Evolutionary conservation across 139 green algal genomes (phyloP).

Genomic region (Mychonastes homosphaera): DNA sequence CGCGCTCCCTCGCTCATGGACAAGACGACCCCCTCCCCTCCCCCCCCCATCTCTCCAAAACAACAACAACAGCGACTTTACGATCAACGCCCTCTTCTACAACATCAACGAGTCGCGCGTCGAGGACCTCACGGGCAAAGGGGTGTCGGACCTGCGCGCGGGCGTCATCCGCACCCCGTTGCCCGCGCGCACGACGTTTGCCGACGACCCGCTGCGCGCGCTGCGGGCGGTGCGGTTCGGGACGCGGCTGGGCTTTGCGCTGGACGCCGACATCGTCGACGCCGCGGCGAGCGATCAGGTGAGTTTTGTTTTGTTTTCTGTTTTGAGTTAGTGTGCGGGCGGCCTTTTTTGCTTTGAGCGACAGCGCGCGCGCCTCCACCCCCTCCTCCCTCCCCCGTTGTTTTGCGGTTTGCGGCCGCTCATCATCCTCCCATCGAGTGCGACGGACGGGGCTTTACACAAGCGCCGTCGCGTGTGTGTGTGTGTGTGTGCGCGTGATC

Average conservation of each 20-base stretch:
- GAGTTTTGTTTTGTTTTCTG: too few species aligned
- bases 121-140: constrained; percentile 82
- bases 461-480: too few species aligned
- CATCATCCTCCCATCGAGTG: too few species aligned
- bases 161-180: constrained; percentile 90
- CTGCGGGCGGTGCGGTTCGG: constrained; percentile 81
- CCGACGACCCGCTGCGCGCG: constrained; percentile 89
- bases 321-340: too few species aligned
- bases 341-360: too few species aligned
- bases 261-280: constrained; percentile 62
- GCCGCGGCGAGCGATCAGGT: constrained; percentile 65
- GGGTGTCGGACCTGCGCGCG: constrained; percentile 66
- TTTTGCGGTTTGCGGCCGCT: too few species aligned
- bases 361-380: too few species aligned
- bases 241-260: constrained; percentile 73
- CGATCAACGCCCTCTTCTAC: constrained; percentile 96
- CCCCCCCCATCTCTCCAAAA: background rate
- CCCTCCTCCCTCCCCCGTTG: too few species aligned
- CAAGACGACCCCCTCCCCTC: background rate
- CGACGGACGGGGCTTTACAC: too few species aligned
- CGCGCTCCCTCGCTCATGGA: background rate
- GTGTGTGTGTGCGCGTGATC: too few species aligned
- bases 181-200: constrained; percentile 74
- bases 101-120: constrained; percentile 79
- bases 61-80: constrained; percentile 73